Evolutionary conservation across 1,139 yeast genomes (phyloP).

Genomic region (Scheffersomyces cryptocercus): DNA sequence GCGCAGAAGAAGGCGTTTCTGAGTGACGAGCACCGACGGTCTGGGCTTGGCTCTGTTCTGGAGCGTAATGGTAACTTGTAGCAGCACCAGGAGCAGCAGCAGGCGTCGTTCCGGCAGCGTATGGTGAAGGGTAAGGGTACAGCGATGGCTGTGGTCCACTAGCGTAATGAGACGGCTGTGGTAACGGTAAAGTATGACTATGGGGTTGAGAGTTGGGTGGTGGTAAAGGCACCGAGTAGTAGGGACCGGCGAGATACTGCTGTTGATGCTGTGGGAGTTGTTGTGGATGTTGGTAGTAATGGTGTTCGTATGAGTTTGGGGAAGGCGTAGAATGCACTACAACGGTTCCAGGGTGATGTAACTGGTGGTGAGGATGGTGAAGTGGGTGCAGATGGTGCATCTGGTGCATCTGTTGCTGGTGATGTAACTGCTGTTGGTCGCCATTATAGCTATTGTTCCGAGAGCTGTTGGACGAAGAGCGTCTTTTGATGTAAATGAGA

Average conservation of each 20-base stretch:
- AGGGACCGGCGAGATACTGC: background rate
- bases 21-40: background rate
- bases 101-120: background rate
- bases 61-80: background rate
- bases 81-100: no score
- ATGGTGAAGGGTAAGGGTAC: slow-evolving; percentile 1
- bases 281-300: background rate
- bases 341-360: background rate
- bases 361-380: slow-evolving; percentile 4
- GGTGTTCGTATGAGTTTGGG: background rate
- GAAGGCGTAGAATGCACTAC: background rate
- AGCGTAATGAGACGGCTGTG: slow-evolving; percentile 5
- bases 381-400: slow-evolving; percentile 2
- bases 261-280: background rate
- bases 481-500: slow-evolving; percentile 65
- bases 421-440: background rate
- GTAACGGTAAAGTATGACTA: background rate
- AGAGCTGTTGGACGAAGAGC: slow-evolving; percentile 42
- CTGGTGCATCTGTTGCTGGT: background rate
- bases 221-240: background rate
- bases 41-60: background rate
- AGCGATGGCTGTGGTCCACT: slow-evolving; percentile 3
- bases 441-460: slow-evolving; percentile 5
- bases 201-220: background rate
- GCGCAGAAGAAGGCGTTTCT: background rate